phyloP scores from a whole-genome alignment of 2,329 filamentous ascomycete genomes.

The Shiraia sp. region DNA sequence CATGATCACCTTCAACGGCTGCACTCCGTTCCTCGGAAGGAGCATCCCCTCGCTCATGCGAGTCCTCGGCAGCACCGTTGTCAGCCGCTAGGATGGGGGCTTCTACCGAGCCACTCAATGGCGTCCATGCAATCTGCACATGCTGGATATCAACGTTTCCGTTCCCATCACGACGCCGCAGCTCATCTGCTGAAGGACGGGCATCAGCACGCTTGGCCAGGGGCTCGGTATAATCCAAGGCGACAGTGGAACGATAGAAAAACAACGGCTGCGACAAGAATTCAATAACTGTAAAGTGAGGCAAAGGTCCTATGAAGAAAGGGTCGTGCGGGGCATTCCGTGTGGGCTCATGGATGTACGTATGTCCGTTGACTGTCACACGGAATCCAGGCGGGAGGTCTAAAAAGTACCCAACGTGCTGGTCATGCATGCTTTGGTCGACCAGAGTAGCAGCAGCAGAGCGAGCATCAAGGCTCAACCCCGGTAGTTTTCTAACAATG shows the following conservation, averaged over 20 bases:
- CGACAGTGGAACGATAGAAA: constrained; percentile 19
- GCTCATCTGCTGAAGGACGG: background rate
- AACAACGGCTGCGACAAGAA: constrained; percentile 22
- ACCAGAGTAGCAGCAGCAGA: too few relatives aligned
- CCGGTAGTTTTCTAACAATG: constrained; percentile 2
- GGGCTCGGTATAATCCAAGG: constrained; percentile 1
- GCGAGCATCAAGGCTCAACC: background rate
- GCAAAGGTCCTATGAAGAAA: constrained; percentile 21
- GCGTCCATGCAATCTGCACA: background rate
- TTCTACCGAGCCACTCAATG: background rate
- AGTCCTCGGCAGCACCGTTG: too few relatives aligned
- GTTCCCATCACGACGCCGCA: background rate
- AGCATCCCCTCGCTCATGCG: too few relatives aligned
- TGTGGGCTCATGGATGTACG: constrained; percentile 9
- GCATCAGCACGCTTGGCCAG: background rate
- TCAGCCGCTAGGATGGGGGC: background rate
- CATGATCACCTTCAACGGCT: too few relatives aligned
- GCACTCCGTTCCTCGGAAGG: too few relatives aligned
- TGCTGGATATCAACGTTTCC: background rate
- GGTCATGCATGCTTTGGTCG: background rate
- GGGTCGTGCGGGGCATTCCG: background rate
- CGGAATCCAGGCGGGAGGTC: constrained; percentile 6
- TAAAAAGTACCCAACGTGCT: constrained; percentile 11
- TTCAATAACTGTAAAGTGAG: constrained; percentile 24
- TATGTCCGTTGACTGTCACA: constrained; percentile 21